These are phyloP conservation scores for Plasmodium coatneyi DNA, from an alignment of 169 alveolate genomes.

Conservation along the genomic window DNA sequence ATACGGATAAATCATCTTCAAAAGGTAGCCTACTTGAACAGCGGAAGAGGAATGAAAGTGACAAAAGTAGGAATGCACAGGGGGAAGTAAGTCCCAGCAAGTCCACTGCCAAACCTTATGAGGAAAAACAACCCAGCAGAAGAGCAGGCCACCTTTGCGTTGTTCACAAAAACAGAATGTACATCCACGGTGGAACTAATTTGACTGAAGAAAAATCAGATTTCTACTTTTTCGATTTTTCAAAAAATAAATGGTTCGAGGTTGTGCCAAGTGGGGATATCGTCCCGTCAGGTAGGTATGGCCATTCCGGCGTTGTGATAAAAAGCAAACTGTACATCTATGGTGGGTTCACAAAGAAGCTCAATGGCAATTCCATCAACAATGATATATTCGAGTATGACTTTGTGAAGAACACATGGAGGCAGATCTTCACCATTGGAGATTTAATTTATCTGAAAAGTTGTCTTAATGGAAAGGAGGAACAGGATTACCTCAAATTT, in stretches of 20 bases:
- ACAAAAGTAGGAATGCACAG: neutral
- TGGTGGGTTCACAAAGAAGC: conserved; percentile 42
- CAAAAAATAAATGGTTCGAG: conserved; percentile 36
- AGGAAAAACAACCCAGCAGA: conserved; percentile 15
- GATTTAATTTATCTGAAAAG: conserved; percentile 32
- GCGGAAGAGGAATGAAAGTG: neutral
- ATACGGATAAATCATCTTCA: neutral
- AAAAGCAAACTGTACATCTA: conserved; percentile 28
- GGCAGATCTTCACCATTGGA: conserved; percentile 36
- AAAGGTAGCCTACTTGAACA: neutral
- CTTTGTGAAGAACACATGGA: conserved; percentile 25
- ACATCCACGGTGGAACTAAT: conserved; percentile 51
- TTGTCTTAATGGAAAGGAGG: neutral
- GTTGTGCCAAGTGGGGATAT: neutral
- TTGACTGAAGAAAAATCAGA: conserved; percentile 28
- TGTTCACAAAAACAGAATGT: conserved; percentile 10
- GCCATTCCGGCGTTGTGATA: conserved; percentile 20
- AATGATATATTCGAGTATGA: conserved; percentile 29
- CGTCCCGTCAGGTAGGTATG: conserved; percentile 27
- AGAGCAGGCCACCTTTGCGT: conserved; percentile 45
- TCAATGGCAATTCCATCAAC: neutral
- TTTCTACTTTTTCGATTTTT: conserved; percentile 25
- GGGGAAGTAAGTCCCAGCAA: neutral
- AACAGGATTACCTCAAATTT: neutral
- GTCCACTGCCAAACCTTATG: neutral